These are phyloP conservation scores for Trichoderma sp. DNA, from an alignment of 2,329 filamentous ascomycete genomes.

Conservation along the genomic window DNA sequence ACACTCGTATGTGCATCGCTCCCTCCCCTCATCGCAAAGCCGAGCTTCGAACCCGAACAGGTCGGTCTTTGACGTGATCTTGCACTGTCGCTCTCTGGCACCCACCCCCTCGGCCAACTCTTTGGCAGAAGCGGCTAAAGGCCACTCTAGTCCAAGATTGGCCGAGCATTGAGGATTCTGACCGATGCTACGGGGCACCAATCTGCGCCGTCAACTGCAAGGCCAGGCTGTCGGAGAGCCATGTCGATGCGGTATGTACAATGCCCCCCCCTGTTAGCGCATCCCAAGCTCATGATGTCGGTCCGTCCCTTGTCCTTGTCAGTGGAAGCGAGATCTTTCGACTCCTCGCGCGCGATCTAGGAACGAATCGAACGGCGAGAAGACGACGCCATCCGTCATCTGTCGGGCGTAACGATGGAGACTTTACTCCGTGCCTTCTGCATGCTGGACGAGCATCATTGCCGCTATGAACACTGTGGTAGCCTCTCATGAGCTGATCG, in stretches of 20 bases:
- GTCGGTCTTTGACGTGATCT: constrained; percentile 1
- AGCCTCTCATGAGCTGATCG: background rate
- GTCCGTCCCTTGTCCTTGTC: constrained; percentile 28
- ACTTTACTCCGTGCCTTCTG: background rate
- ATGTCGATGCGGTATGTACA: background rate
- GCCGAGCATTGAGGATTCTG: constrained; percentile 28
- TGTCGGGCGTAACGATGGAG: background rate
- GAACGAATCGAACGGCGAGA: constrained; percentile 22
- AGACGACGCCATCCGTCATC: background rate
- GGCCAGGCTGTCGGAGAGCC: constrained; percentile 14
- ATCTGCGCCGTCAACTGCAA: constrained; percentile 12
- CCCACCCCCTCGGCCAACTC: constrained; percentile 27
- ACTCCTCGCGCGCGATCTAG: constrained; percentile 26
- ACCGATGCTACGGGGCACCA: constrained; percentile 22
- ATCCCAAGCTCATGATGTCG: constrained; percentile 23
- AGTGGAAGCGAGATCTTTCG: constrained; percentile 27
- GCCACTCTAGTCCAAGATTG: constrained; percentile 19
- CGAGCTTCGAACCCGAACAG: constrained; percentile 16
- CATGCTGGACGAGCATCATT: background rate
- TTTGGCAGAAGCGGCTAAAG: constrained; percentile 14
- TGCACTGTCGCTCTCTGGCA: background rate
- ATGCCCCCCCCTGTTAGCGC: constrained; percentile 1
- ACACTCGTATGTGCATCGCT: too few species aligned
- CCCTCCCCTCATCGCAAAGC: background rate
- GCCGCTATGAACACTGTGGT: background rate